Conservation (phyloP, 2,329 filamentous ascomycete species). For the Colletotrichum phormii region DNA sequence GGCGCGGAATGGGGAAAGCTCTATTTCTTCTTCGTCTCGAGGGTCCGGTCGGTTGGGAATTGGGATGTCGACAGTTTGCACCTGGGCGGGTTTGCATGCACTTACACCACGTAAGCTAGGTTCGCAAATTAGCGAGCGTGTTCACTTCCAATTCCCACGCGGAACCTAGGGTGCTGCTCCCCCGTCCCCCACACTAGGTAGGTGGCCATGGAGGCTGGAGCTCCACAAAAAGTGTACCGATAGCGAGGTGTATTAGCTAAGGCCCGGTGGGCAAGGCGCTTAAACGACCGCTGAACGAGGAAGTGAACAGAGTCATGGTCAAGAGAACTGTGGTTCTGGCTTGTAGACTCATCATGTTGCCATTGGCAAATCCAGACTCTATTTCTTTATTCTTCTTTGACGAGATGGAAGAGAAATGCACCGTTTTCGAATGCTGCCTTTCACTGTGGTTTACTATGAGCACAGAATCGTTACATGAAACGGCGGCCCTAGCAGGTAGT, state of each 20-base stretch:
- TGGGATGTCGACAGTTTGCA: constrained; percentile 29
- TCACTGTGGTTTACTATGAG: not conserved
- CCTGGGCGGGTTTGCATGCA: constrained; percentile 23
- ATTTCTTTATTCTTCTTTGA: not conserved
- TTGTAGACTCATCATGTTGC: not conserved
- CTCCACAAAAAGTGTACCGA: constrained; percentile 23
- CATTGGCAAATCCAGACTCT: not conserved
- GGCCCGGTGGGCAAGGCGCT: not conserved
- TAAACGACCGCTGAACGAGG: not conserved
- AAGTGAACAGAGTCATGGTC: not conserved
- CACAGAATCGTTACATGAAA: constrained; percentile 19
- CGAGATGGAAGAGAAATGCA: not conserved
- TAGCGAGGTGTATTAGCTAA: constrained; percentile 15
- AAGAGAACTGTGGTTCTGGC: not conserved
- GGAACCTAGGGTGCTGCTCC: constrained; percentile 26
- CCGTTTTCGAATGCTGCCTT: not conserved
- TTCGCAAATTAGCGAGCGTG: constrained; percentile 37
- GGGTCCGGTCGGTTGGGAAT: constrained; percentile 4
- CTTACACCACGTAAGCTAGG: constrained; percentile 36
- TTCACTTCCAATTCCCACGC: constrained; percentile 37
- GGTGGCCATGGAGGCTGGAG: not conserved
- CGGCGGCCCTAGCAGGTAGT: constrained; percentile 5
- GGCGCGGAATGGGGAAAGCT: constrained; percentile 5
- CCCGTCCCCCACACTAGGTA: constrained; percentile 33
- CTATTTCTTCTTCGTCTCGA: not conserved